Percentiles rank a stretch among this genome's conserved stretches.
phyloP scores from a whole-genome alignment of 2,329 filamentous ascomycete species.

The Nigrospora sphaerica region DNA sequence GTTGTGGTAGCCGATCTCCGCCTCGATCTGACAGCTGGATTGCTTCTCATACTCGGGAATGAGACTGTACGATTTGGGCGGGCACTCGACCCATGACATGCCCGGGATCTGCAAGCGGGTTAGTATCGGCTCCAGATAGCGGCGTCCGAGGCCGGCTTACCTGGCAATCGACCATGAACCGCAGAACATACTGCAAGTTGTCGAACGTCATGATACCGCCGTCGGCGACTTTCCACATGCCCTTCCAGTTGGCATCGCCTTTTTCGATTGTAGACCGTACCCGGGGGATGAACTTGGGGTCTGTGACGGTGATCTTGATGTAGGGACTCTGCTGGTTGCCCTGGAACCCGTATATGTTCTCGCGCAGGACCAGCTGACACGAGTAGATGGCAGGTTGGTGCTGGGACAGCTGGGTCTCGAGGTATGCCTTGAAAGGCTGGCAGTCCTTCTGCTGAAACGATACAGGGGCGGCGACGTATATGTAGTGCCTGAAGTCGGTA shows the following conservation, averaged over 20 bases:
- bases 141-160: slow-evolving; percentile 32
- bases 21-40: slow-evolving; percentile 96
- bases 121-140: slow-evolving; percentile 2
- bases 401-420: slow-evolving; percentile 73
- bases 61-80: slow-evolving; percentile 65
- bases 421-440: slow-evolving; percentile 66
- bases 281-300: slow-evolving; percentile 75
- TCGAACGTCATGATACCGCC: slow-evolving; percentile 85
- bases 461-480: slow-evolving; percentile 84
- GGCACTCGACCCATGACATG: slow-evolving; percentile 96
- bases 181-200: slow-evolving; percentile 87
- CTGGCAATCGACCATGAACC: slow-evolving; percentile 97
- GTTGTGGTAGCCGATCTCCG: slow-evolving; percentile 72
- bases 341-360: slow-evolving; percentile 91
- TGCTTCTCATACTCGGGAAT: slow-evolving; percentile 61
- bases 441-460: slow-evolving; percentile 76
- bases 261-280: slow-evolving; percentile 70
- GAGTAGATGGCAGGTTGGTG: slow-evolving; percentile 70
- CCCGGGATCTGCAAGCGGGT: slow-evolving; percentile 59
- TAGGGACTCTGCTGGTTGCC: slow-evolving; percentile 90
- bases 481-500: slow-evolving; percentile 91
- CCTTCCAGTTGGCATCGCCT: slow-evolving; percentile 79
- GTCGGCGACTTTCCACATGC: slow-evolving; percentile 68
- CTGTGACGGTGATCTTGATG: slow-evolving; percentile 85
- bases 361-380: slow-evolving; percentile 73